Evolutionary conservation across 495 filamentous ascomycete species (phyloP).

Genomic region (Chaetomium fimeti): DNA sequence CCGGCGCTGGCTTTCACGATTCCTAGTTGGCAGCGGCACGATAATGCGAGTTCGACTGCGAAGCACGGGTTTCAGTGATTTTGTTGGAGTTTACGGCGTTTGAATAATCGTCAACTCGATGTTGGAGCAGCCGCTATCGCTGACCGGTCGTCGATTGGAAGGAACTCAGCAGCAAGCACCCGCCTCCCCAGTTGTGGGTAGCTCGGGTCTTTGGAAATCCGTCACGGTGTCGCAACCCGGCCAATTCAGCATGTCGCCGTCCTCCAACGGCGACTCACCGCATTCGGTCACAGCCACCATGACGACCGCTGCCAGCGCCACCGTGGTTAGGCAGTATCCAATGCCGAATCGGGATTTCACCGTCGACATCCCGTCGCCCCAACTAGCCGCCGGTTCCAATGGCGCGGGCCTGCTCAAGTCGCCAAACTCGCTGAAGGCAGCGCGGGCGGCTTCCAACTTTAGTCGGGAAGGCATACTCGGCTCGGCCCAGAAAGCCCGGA

Average conservation of each 20-base stretch:
- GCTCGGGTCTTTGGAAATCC: constrained; percentile 4
- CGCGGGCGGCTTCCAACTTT: constrained; percentile 41
- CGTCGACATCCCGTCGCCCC: constrained; percentile 49
- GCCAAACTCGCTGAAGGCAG: constrained; percentile 48
- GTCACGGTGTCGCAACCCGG: not conserved
- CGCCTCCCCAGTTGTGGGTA: not conserved
- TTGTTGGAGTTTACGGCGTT: constrained; percentile 22
- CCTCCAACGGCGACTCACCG: constrained; percentile 53
- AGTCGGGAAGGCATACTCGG: constrained; percentile 58
- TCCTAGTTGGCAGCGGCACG: constrained; percentile 12
- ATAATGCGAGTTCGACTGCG: constrained; percentile 31
- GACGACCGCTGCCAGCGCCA: constrained; percentile 35
- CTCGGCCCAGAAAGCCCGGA: constrained; percentile 56
- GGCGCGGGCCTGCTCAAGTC: constrained; percentile 51
- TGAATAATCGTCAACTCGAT: constrained; percentile 14
- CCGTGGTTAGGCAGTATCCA: constrained; percentile 44
- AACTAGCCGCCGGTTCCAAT: constrained; percentile 41
- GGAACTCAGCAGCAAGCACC: not conserved
- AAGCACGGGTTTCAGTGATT: constrained; percentile 14
- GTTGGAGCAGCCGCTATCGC: constrained; percentile 15
- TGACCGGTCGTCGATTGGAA: constrained; percentile 13
- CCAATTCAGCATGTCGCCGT: constrained; percentile 45
- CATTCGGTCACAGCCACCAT: constrained; percentile 43
- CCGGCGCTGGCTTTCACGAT: constrained; percentile 1
- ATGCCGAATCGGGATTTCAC: constrained; percentile 49